These are phyloP conservation scores for Pythium utonaiense DNA, from an alignment of 352 stramenopile genomes.

Conservation along the genomic window DNA sequence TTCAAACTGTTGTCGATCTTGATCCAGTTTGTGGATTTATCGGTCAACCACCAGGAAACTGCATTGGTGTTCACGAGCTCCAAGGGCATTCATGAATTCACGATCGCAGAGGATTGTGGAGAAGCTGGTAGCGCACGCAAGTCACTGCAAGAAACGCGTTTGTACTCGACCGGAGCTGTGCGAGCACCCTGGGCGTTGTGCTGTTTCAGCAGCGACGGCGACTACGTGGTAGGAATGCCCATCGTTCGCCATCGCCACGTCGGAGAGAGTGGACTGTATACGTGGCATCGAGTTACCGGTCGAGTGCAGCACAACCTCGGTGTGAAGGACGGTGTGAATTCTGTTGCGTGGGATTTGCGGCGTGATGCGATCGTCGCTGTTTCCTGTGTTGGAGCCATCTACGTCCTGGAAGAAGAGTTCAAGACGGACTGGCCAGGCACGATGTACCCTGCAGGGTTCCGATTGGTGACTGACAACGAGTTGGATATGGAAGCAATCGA, in stretches of 20 bases:
- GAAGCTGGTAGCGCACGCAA: conserved; percentile 12
- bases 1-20: conserved; percentile 45
- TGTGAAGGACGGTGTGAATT: conserved; percentile 70
- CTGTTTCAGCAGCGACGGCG: conserved; percentile 58
- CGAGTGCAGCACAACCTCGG: conserved; percentile 67
- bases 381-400: conserved; percentile 61
- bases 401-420: conserved; percentile 74
- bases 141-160: conserved; percentile 36
- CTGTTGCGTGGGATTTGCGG: conserved; percentile 52
- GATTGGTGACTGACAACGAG: conserved; percentile 79
- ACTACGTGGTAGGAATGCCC: conserved; percentile 69
- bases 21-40: conserved; percentile 69
- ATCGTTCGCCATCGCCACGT: conserved; percentile 78
- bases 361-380: conserved; percentile 57
- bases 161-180: conserved; percentile 67
- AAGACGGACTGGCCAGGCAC: conserved; percentile 68
- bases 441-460: conserved; percentile 84
- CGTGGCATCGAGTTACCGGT: conserved; percentile 54
- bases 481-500: conserved; percentile 39
- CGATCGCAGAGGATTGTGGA: conserved; percentile 4
- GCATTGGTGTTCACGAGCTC: conserved; percentile 59
- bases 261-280: conserved; percentile 77
- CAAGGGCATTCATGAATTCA: conserved; percentile 76
- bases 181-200: conserved; percentile 71
- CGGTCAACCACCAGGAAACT: conserved; percentile 46